Base-by-base conservation (phyloP, 2,329 filamentous ascomycete genomes). In the Monosporascus sp. region DNA sequence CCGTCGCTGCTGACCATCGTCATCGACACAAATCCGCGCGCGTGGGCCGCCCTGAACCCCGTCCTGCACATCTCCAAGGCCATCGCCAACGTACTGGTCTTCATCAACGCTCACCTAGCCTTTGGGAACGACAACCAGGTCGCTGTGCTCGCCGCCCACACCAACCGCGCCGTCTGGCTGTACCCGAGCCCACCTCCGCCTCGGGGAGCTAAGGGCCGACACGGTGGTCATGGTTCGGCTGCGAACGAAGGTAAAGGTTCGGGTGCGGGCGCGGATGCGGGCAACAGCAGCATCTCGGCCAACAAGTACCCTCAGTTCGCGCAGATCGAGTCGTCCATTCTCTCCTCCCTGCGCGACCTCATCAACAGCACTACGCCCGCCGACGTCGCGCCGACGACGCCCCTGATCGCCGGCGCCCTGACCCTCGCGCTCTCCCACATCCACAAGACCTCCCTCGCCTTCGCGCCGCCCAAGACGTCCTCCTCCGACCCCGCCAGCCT, bases 301-400 rank as follows among this genome's bases (percentile, higher is more conserved):
- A 97, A 96, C 77, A 97, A 97, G 73, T 97, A 94, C 73, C 88
- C 91, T 0, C 90, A 91, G 48, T 97, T 97, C 69, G 86, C 90
- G 20, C 81, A 91, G 55, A 86, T 99, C 62, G 93, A 99, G 71
- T 79, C 87, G 55, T 85, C 88, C 56, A 84, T 99, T 52, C 78
- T 94, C 40, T 73, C 77, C 19, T 91, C 91, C 49, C 81, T 97
- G 34, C 83, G 83, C 31, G 73, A 77, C n/a, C 82, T 99, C 53
- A 82, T 97, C 64, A 72, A 80, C 53, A 76, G 79, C 47, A 96
- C 91, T 1, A 84, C 81, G 3, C 69, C 81, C 45, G 67, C 77
- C 16, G 82, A 89, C 62, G 80, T 96, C 49, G 71, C 81, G n/a
- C 84, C 85, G 24, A 86, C 86, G 5, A 93, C 90, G 1, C 95